Percentiles rank a stretch among this genome's conserved stretches.
phyloP scores from a whole-genome alignment of 805 yeast genomes.

The Candida morakotiae region DNA sequence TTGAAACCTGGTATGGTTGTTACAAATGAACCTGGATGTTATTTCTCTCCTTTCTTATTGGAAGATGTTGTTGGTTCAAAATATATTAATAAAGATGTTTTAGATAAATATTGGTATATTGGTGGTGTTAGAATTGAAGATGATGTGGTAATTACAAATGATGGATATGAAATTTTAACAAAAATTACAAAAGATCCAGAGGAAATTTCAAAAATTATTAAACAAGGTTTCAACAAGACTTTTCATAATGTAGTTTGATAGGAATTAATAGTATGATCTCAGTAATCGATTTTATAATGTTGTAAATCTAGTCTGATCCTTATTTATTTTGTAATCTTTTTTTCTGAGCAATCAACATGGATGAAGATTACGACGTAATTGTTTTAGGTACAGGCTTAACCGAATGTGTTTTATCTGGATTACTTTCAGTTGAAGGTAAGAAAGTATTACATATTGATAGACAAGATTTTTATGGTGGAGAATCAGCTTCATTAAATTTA shows the following conservation, averaged over 20 bases:
- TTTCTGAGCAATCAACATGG: slow-evolving; percentile 47
- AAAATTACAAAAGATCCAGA: slow-evolving; percentile 80
- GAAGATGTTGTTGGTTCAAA: slow-evolving; percentile 55
- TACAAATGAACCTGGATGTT: slow-evolving; percentile 93
- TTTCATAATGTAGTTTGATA: slow-evolving; percentile 63
- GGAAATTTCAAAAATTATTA: slow-evolving; percentile 75
- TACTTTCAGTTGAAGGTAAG: slow-evolving; percentile 95
- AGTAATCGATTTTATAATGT: no score
- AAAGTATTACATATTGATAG: slow-evolving; percentile 94
- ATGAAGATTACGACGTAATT: slow-evolving; percentile 94
- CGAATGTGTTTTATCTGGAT: slow-evolving; percentile 91
- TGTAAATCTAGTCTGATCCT: no score
- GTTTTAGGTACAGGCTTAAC: slow-evolving; percentile 95
- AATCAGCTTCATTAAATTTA: slow-evolving; percentile 78
- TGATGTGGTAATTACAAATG: slow-evolving; percentile 73
- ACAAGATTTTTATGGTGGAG: slow-evolving; percentile 95
- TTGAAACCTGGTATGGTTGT: slow-evolving; percentile 77
- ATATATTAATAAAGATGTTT: slow-evolving; percentile 59
- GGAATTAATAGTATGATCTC: no score
- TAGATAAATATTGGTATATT: slow-evolving; percentile 76
- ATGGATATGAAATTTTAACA: slow-evolving; percentile 80
- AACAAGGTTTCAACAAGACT: slow-evolving; percentile 59
- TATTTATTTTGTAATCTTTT: no score
- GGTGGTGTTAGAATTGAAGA: slow-evolving; percentile 99
- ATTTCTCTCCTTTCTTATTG: slow-evolving; percentile 80